Percentiles rank a stretch among this genome's conserved stretches.
Evolutionary conservation across 495 filamentous ascomycete genomes (phyloP).

Genomic region (Cercophora newfieldiana): DNA sequence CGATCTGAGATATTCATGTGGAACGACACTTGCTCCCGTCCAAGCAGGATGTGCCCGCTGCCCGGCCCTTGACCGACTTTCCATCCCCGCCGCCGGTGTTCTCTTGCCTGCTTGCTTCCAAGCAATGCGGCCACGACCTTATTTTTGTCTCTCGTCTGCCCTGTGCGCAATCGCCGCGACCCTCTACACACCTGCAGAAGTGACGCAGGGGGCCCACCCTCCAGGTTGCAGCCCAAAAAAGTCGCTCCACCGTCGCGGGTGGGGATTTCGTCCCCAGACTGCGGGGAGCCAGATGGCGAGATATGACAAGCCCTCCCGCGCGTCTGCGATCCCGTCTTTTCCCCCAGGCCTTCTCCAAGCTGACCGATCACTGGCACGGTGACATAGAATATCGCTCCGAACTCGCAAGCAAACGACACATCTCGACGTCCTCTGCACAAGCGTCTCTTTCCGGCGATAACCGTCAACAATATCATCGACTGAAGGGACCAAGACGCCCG

Average conservation of each 20-base stretch:
- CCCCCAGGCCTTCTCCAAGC: not conserved
- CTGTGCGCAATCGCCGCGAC: not conserved
- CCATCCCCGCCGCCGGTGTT: too few relatives aligned
- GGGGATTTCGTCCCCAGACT: not conserved
- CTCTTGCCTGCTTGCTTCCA: too few relatives aligned
- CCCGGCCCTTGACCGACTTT: too few relatives aligned
- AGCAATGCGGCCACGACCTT: too few relatives aligned
- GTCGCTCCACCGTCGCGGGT: not conserved
- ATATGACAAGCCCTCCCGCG: too few relatives aligned
- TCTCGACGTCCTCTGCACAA: too few relatives aligned
- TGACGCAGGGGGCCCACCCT: conserved; percentile 15
- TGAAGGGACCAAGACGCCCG: too few relatives aligned
- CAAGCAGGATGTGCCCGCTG: not conserved
- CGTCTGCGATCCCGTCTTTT: not conserved
- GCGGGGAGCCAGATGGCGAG: too few relatives aligned
- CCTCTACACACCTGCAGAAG: not conserved
- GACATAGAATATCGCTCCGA: not conserved
- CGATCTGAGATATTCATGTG: conserved; percentile 16
- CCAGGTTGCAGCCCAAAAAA: not conserved
- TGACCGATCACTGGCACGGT: not conserved
- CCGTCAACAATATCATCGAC: too few relatives aligned
- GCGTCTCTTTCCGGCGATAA: too few relatives aligned
- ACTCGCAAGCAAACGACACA: not conserved
- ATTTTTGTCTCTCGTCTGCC: too few relatives aligned
- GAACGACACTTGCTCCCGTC: not conserved